Base-by-base conservation (phyloP, 1,284 basidiomycete genomes). In the Vanrija sp. region DNA sequence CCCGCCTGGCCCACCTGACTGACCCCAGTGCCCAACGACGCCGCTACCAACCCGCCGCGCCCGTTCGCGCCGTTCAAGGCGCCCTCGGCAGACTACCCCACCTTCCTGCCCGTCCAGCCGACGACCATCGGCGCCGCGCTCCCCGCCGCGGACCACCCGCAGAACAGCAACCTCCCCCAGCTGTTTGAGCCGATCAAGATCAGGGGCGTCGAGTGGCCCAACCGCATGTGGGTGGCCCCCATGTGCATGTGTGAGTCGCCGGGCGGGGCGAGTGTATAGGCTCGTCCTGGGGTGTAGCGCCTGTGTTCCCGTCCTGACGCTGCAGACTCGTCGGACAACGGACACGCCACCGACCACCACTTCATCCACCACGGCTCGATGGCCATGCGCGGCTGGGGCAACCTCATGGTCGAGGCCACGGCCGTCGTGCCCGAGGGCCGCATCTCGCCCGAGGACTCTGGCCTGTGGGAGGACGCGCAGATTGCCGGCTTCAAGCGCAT, bases 311-410 rank as follows among this genome's bases (percentile, higher is more conserved):
- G n/a, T n/a, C n/a, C n/a, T 19, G n/a, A 23, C 15, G 4, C 6
- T 8, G 47, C 45, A 73, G 89, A 89, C 75, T 85, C 84, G 48
- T 79, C 85, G 4, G 80, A 86, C 37, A 75, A 85, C 57, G 84
- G 88, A 3, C 80, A 84, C 67, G 81, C 82, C 18, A 86, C 87
- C 0, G 84, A 88, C 61, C 88, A 84, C 84, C 88, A 90, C 68
- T 72, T 89, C 9, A 85, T 88, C 19, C 87, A 89, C 66, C 79
- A 85, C 25, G 84, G 82, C 10, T 82, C 73, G 44, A 71, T 77
- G 63, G 76, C 75, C 9, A 64, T 71, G 59, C 50, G 75, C 38
- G 68, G 77, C 22, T 81, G 80, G 16, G 85, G 84, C 3, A 82
- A 80, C 2, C 82, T 88, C 57, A 81, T 79, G 62, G 77, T 88